Conservation (phyloP, 176 grass and related monocot species). For the Aegilops sharonensis region DNA sequence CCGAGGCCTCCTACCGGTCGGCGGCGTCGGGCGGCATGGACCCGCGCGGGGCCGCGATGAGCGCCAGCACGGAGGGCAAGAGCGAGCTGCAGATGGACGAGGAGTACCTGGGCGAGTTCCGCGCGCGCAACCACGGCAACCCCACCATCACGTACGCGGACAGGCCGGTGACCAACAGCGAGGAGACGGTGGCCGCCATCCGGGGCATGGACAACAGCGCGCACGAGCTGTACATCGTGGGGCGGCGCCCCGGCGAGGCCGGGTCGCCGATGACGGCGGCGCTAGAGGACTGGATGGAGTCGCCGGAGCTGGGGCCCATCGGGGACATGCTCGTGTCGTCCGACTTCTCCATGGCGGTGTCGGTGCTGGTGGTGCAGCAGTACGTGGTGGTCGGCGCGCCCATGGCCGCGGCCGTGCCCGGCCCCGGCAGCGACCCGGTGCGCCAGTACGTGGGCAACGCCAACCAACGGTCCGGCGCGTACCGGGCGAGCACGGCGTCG, state of each 20-base stretch:
- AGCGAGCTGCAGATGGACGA: constrained; percentile 52
- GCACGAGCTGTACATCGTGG: constrained; percentile 49
- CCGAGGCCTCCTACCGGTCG: neutral
- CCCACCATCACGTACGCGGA: constrained; percentile 32
- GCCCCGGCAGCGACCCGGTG: neutral
- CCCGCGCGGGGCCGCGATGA: neutral
- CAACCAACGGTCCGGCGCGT: neutral
- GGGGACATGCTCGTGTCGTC: constrained; percentile 48
- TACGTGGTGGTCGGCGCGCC: constrained; percentile 10
- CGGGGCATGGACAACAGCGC: constrained; percentile 20
- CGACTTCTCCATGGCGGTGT: constrained; percentile 21
- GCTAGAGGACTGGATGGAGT: constrained; percentile 47
- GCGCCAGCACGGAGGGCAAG: constrained; percentile 22
- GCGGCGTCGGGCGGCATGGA: neutral
- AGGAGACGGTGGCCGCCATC: constrained; percentile 47
- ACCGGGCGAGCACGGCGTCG: neutral
- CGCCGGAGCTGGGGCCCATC: constrained; percentile 46
- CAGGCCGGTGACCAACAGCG: constrained; percentile 37
- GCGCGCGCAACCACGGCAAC: constrained; percentile 27
- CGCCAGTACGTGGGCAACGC: constrained; percentile 9
- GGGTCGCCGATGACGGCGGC: constrained; percentile 33
- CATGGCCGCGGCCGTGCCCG: neutral
- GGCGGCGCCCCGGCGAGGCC: constrained; percentile 9
- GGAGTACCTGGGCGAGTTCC: constrained; percentile 64
- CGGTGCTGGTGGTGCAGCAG: constrained; percentile 52